phyloP scores from a whole-genome alignment of 306 rosid species.

The Begonia loranthoides region DNA sequence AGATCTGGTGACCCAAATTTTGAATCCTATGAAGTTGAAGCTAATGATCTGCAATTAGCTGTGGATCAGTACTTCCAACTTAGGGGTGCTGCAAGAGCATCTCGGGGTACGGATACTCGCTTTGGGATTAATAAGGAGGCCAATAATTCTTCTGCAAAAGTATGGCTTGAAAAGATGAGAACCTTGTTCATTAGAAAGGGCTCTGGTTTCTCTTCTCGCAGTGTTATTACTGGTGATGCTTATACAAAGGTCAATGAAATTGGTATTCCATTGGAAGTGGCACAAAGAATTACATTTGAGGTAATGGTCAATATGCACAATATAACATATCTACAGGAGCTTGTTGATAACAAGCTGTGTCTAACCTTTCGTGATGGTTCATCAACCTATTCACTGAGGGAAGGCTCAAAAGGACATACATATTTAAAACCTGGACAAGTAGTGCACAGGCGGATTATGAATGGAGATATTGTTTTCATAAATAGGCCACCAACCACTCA shows the following conservation, averaged over 20 bases:
- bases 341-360: slow-evolving; percentile 72
- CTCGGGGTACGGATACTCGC: slow-evolving; percentile 51
- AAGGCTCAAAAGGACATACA: slow-evolving; percentile 82
- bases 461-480: slow-evolving; percentile 82
- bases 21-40: slow-evolving; percentile 71
- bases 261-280: slow-evolving; percentile 78
- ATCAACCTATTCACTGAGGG: slow-evolving; percentile 70
- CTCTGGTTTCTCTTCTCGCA: slow-evolving; percentile 92
- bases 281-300: slow-evolving; percentile 75
- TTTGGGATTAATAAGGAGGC: slow-evolving; percentile 62
- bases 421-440: slow-evolving; percentile 66
- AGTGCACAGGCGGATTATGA: slow-evolving; percentile 84
- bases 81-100: slow-evolving; percentile 62
- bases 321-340: slow-evolving; percentile 48
- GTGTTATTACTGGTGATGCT: slow-evolving; percentile 90
- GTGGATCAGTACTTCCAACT: slow-evolving; percentile 72
- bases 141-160: slow-evolving; percentile 56
- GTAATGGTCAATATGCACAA: slow-evolving; percentile 72
- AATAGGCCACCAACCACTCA: slow-evolving; percentile 95
- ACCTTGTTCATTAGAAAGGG: slow-evolving; percentile 83
- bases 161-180: slow-evolving; percentile 91
- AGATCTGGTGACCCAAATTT: slow-evolving; percentile 82
- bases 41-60: slow-evolving; percentile 55
- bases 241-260: slow-evolving; percentile 72
- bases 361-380: slow-evolving; percentile 60